Base-by-base conservation (phyloP, 208 protist genomes). In the Leishmania lainsoni region DNA sequence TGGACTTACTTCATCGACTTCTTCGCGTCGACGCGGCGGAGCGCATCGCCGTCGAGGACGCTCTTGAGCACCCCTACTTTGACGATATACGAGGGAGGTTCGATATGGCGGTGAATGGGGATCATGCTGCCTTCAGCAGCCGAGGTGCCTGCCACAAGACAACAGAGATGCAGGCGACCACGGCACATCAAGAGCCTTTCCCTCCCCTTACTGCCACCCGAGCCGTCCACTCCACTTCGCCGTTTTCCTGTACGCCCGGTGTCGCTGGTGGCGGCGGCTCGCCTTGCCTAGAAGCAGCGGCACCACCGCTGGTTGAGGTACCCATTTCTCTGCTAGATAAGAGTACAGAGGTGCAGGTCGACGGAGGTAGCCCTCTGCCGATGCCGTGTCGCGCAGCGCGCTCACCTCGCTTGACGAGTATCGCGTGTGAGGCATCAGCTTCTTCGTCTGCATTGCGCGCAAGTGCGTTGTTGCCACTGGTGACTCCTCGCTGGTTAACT, bases 61-160 rank as follows among this genome's bases (percentile, higher is more conserved):
- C 95, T 16, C 75, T 98, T n/a, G 68, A 61, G 26, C 93, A 98
- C 78, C 84, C 94, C 16, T 98, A 93, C 81, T 96, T 98, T 68
- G 90, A 90, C 29, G 66, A 56, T 0, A 26, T 96, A 20, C 71
- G 75, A 26, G 20, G n/a, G 58, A 61, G 68, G 59, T 80, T 77
- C 39, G 22, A 51, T 61, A 39, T 59, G 51, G 42, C 42, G 3
- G 32, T 20, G 9, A 61, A n/a, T n/a, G 29, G n/a, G 26, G n/a
- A n/a, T 35, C 71, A 39, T 4, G 4, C 49, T 61, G 48, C 9
- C 20, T 1, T 6, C 5, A 76, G 10, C 51, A 32, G 49, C 14
- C 10, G 42, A 0, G 71, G 8, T 5, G 32, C 10, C 20, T 49
- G 68, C 42, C 10, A 75, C 29, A 14, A 56, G 71, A 49, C 49